phyloP scores from a whole-genome alignment of 2,329 filamentous ascomycete species.

The Exophiala phaeomuriformis region DNA sequence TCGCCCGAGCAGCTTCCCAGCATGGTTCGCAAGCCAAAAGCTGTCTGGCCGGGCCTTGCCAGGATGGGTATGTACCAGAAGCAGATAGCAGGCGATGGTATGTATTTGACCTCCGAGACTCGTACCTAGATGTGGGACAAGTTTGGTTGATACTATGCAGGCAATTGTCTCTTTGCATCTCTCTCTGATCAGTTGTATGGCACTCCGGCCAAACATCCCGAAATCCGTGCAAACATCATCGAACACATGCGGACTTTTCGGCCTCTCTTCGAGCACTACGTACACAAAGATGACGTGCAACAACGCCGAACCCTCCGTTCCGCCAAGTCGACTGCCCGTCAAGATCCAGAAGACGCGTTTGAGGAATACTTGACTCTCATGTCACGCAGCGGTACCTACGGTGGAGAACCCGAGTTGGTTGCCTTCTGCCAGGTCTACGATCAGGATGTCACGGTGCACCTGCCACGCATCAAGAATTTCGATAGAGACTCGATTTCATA shows the following conservation, averaged over 20 bases:
- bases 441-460: conserved; percentile 47
- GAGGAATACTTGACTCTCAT: conserved; percentile 53
- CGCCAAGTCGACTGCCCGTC: conserved; percentile 40
- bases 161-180: conserved; percentile 64
- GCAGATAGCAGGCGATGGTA: conserved; percentile 27
- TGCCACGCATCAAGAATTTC: conserved; percentile 23
- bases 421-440: conserved; percentile 58
- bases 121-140: neutral
- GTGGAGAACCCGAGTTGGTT: conserved; percentile 60
- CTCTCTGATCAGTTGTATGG: conserved; percentile 61
- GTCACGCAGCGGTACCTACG: conserved; percentile 54
- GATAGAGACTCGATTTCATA: conserved; percentile 21
- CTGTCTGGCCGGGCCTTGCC: conserved; percentile 26
- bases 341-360: conserved; percentile 52
- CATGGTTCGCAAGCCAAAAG: conserved; percentile 27
- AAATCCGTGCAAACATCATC: conserved; percentile 54
- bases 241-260: conserved; percentile 55
- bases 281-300: conserved; percentile 47
- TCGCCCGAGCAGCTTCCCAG: conserved; percentile 24
- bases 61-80: conserved; percentile 25
- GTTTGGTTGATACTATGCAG: conserved; percentile 34
- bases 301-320: conserved; percentile 25
- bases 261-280: conserved; percentile 59
- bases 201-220: conserved; percentile 48
- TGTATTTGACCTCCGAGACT: neutral